Percentiles rank a stretch among this genome's conserved stretches.
These are phyloP conservation scores for Paecilomyces sp. DNA, from an alignment of 2,329 filamentous ascomycete genomes.

Conservation along the genomic window DNA sequence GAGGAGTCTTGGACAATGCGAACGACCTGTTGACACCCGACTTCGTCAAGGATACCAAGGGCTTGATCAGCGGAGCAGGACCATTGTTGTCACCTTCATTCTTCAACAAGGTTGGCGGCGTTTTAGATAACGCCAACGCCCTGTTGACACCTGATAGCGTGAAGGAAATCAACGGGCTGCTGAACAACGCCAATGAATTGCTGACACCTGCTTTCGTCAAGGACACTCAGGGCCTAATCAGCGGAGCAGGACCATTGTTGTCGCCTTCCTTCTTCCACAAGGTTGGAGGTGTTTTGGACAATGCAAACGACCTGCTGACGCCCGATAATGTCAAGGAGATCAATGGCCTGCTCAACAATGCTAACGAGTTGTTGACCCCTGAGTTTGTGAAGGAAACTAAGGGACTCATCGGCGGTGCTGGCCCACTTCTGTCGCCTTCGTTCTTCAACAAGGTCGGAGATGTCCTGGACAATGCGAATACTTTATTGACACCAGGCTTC, in stretches of 20 bases:
- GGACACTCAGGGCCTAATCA: slow-evolving; percentile 15
- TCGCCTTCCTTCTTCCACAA: slow-evolving; percentile 17
- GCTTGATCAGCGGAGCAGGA: slow-evolving; percentile 10
- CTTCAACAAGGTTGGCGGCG: slow-evolving; percentile 10
- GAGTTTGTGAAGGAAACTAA: not conserved
- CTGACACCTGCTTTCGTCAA: slow-evolving; percentile 16
- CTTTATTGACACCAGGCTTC: slow-evolving; percentile 21
- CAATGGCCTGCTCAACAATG: too few species aligned
- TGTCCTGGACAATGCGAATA: slow-evolving; percentile 5
- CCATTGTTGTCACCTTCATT: slow-evolving; percentile 14
- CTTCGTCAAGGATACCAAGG: slow-evolving; percentile 11
- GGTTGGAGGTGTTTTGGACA: slow-evolving; percentile 15
- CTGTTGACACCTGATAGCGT: slow-evolving; percentile 16
- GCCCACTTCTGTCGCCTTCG: not conserved
- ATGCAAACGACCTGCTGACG: slow-evolving; percentile 11
- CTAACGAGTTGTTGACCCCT: not conserved
- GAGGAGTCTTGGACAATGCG: slow-evolving; percentile 13
- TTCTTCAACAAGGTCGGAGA: slow-evolving; percentile 6
- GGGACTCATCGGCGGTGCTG: not conserved
- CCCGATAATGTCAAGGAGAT: too few species aligned
- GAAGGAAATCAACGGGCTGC: too few species aligned
- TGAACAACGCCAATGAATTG: too few species aligned
- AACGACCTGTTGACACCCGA: slow-evolving; percentile 14
- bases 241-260: slow-evolving; percentile 13
- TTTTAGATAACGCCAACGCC: slow-evolving; percentile 19